Evolutionary conservation across 2,329 filamentous ascomycete species (phyloP), one percentile per base, ranked within the genome.

Genomic region (Aspergillus awamori): DNA sequence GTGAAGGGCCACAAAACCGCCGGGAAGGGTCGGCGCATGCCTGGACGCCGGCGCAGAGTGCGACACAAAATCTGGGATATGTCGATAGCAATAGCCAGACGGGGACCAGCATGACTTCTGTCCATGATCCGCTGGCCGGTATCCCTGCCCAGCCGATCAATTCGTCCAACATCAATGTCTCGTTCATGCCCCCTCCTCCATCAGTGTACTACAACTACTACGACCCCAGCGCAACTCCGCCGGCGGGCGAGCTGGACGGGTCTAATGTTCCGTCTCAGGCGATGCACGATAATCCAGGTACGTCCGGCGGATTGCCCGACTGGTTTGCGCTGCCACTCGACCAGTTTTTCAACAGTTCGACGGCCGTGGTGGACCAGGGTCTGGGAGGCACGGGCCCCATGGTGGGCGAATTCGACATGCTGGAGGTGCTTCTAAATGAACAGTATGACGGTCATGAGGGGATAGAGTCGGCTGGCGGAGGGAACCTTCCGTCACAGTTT

Each of bases 251-350:
- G 3, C 59, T 74, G 45, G 73, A 75, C 8, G 64, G 70, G 6
- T 63, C 71, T 4, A 72, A 69, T 24, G 59, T 73, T 10, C 66
- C 74, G 5, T 71, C 72, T 6, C 74, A 76, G 30, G 57, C 67
- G 4, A 66, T 71, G 62, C 67, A 67, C 24, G 70, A 71, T 36
- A 68, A 63, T 47, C 65, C 71, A 48, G 69, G 69, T 53, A 68
- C 67, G 30, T 69, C 68, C 39, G 63, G 69, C 38, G 70, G 66
- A 3, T 70, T 77, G 20, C 81, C 83, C 43, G 85, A 87, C 71
- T 88, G 86, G 86, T 79, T 88, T 54, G 83, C 86, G 0, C 70
- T 88, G n/a, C 85, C 85, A 1, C 77, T 88, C 3, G 85, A 88
- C 70, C 84, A 85, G 47, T 80, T 88, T 62, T 80, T 87, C 57